These are phyloP conservation scores for Populus euphratica DNA, from an alignment of 345 rosid species.

Conservation along the genomic window DNA sequence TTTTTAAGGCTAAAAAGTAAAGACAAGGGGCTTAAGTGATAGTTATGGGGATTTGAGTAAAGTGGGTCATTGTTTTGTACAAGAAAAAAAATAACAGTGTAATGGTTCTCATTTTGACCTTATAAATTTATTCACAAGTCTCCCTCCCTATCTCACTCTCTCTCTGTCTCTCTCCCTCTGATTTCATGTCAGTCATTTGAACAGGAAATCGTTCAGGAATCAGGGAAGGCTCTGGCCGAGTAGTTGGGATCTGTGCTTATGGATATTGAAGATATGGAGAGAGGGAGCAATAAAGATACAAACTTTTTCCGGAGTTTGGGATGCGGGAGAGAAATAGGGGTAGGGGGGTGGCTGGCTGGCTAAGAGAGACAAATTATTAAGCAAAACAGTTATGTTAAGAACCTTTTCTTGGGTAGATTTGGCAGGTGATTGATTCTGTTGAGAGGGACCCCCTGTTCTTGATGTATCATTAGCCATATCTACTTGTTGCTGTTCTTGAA, in stretches of 20 bases:
- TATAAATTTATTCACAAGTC: conserved; percentile 9
- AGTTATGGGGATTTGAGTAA: conserved; percentile 44
- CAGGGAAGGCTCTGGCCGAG: conserved; percentile 25
- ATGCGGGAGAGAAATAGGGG: conserved; percentile 2
- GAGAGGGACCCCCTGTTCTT: conserved; percentile 37
- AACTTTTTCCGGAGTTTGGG: conserved; percentile 44
- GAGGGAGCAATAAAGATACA: conserved; percentile 32
- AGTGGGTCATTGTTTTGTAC: conserved; percentile 18
- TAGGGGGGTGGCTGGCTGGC: no score
- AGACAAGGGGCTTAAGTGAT: conserved; percentile 16
- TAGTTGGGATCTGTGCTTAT: conserved; percentile 50
- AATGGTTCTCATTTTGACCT: conserved; percentile 36
- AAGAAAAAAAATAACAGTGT: conserved; percentile 19
- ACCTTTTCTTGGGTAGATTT: conserved; percentile 79
- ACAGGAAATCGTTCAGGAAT: conserved; percentile 42
- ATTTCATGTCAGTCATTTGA: conserved; percentile 32
- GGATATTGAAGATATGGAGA: conserved; percentile 31
- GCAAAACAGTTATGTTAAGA: conserved; percentile 18
- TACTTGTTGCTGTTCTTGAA: conserved; percentile 30
- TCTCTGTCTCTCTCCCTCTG: conserved; percentile 18
- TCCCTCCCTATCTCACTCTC: background rate
- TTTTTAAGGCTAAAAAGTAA: conserved; percentile 1
- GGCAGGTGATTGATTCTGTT: conserved; percentile 52
- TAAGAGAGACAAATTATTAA: conserved; percentile 9
- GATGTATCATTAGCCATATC: conserved; percentile 50